phyloP scores from a whole-genome alignment of 2,329 filamentous ascomycete species.

The Pseudogymnoascus sp. region DNA sequence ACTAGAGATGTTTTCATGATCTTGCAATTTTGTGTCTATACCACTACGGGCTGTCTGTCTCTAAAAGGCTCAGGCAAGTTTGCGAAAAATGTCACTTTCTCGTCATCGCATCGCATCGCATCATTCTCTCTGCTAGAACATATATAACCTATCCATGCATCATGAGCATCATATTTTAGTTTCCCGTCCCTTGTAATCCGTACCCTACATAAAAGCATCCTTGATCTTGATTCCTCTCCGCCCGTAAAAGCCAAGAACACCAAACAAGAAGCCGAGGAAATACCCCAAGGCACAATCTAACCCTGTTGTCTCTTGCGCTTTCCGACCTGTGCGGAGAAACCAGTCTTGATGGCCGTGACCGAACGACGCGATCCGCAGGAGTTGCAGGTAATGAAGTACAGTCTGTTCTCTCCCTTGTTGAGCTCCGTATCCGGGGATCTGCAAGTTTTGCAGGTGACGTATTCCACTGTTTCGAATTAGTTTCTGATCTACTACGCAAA shows the following conservation, averaged over 20 bases:
- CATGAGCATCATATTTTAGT: slow-evolving; percentile 9
- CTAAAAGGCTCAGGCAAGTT: background rate
- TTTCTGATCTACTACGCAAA: slow-evolving; percentile 4
- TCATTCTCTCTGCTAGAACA: background rate
- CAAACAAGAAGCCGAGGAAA: slow-evolving; percentile 11
- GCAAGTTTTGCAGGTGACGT: slow-evolving; percentile 98
- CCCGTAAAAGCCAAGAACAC: slow-evolving; percentile 8
- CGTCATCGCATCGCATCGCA: slow-evolving; percentile 2
- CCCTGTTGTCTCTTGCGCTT: slow-evolving; percentile 93
- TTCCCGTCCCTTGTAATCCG: slow-evolving; percentile 8
- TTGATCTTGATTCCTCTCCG: slow-evolving; percentile 9
- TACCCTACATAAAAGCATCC: slow-evolving; percentile 7
- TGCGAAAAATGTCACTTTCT: slow-evolving; percentile 4
- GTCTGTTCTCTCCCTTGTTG: slow-evolving; percentile 97
- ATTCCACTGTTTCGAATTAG: slow-evolving; percentile 56
- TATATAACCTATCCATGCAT: slow-evolving; percentile 9
- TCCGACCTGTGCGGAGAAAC: slow-evolving; percentile 99
- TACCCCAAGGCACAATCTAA: slow-evolving; percentile 40
- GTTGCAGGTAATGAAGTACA: slow-evolving; percentile 98
- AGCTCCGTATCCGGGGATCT: slow-evolving; percentile 89
- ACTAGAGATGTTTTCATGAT: background rate
- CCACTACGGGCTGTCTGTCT: background rate
- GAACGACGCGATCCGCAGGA: slow-evolving; percentile 74
- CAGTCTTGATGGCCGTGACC: slow-evolving; percentile 97
- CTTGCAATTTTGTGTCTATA: slow-evolving; percentile 6